Evolutionary conservation across 257 asterid genomes (phyloP).

Genomic region (Lithospermum erythrorhizon): DNA sequence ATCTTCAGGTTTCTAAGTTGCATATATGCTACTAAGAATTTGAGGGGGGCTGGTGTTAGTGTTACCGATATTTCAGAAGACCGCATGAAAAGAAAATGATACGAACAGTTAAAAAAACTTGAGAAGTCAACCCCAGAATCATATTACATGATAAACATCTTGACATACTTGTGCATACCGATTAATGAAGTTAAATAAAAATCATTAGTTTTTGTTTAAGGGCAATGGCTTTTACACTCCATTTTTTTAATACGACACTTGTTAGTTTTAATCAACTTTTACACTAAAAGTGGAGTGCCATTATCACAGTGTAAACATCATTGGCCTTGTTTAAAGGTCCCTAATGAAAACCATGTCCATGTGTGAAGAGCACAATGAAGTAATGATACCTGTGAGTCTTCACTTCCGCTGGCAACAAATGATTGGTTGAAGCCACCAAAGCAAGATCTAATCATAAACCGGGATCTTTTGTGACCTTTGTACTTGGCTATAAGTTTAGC

Average conservation of each 20-base stretch:
- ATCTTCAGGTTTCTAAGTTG: neutral
- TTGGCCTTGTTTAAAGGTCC: neutral
- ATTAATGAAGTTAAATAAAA: neutral
- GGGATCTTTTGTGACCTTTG: slow-evolving; percentile 10
- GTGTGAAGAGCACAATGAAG: neutral
- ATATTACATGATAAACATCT: too few relatives aligned
- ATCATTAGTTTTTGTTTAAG: neutral
- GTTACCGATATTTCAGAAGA: neutral
- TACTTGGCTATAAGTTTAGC: neutral
- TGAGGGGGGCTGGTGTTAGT: neutral
- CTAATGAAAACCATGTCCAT: neutral
- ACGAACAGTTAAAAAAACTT: neutral
- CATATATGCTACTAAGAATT: neutral
- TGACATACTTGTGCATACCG: neutral
- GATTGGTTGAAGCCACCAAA: slow-evolving; percentile 18
- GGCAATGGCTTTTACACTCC: too few relatives aligned
- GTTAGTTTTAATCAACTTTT: too few relatives aligned
- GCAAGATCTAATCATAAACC: slow-evolving; percentile 15
- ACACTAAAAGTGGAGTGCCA: too few relatives aligned
- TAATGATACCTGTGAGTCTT: slow-evolving; percentile 15
- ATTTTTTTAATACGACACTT: too few relatives aligned
- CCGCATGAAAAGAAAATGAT: neutral
- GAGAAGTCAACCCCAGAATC: too few relatives aligned
- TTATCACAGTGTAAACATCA: too few relatives aligned
- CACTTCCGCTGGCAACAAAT: slow-evolving; percentile 20